Percentiles rank a stretch among this genome's conserved stretches.
Evolutionary conservation across 345 rosid species (phyloP).

Genomic region (Hypericum androsaemum): DNA sequence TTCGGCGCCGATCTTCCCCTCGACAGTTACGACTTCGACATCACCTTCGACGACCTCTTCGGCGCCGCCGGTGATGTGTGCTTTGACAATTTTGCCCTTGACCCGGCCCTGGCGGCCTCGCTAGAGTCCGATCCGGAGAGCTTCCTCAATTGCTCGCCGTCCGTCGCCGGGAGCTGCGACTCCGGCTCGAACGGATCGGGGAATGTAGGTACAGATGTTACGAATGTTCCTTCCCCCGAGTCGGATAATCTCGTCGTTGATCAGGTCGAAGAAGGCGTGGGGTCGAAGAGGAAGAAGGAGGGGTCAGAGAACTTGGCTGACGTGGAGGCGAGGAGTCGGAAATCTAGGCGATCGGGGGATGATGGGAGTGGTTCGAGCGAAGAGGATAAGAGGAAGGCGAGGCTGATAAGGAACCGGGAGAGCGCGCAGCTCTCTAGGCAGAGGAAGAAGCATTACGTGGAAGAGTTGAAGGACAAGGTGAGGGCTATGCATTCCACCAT

Average conservation of each 20-base stretch:
- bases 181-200: conserved; percentile 19
- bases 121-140: no score
- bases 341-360: conserved; percentile 10
- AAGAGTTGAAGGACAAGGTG: conserved; percentile 93
- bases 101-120: no score
- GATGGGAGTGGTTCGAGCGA: conserved; percentile 12
- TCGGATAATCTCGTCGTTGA: conserved; percentile 7
- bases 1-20: no score
- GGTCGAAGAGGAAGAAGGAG: conserved; percentile 20
- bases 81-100: conserved; percentile 5
- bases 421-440: conserved; percentile 99
- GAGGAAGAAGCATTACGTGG: conserved; percentile 95
- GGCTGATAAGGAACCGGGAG: conserved; percentile 84
- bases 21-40: no score
- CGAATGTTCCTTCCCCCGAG: conserved; percentile 8
- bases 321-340: conserved; percentile 2
- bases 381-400: conserved; percentile 68
- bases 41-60: not conserved
- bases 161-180: conserved; percentile 15
- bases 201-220: not conserved
- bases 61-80: not conserved
- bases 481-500: conserved; percentile 73
- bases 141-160: conserved; percentile 17
- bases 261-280: not conserved
- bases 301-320: not conserved